Evolutionary conservation across 179 eudicot species (phyloP).

Genomic region (Monotropa hypopitys): DNA sequence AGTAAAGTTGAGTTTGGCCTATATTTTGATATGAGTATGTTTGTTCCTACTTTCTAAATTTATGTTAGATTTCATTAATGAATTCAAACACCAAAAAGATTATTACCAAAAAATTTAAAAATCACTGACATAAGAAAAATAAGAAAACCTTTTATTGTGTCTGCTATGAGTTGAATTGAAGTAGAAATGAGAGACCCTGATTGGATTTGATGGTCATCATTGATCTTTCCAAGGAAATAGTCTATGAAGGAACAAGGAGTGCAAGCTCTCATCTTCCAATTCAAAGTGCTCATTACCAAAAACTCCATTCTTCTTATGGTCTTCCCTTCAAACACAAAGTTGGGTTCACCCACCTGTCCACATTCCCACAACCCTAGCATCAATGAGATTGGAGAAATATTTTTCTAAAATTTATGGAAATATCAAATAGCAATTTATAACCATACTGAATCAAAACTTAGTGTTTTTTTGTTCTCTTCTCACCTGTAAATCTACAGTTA

Average conservation of each 20-base stretch:
- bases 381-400: not conserved
- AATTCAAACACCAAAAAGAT: not conserved
- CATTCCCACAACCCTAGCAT: not conserved
- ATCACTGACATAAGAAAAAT: too few relatives aligned
- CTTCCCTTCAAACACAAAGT: slow-evolving; percentile 61
- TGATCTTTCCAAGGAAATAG: slow-evolving; percentile 38
- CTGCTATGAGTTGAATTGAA: slow-evolving; percentile 48
- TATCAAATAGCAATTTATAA: not conserved
- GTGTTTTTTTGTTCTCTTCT: not conserved
- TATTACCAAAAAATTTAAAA: not conserved
- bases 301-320: slow-evolving; percentile 79
- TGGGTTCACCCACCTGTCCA: slow-evolving; percentile 59
- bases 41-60: too few relatives aligned
- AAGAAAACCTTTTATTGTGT: slow-evolving; percentile 49
- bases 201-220: slow-evolving; percentile 19
- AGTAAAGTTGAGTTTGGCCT: slow-evolving; percentile 9
- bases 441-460: not conserved
- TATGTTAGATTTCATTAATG: too few relatives aligned
- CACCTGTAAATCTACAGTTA: slow-evolving; percentile 55
- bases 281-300: slow-evolving; percentile 44
- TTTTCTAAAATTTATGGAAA: not conserved
- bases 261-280: slow-evolving; percentile 57
- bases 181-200: slow-evolving; percentile 24
- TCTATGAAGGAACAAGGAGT: slow-evolving; percentile 68
- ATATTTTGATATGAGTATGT: not conserved